Conservation (phyloP, 2,329 filamentous ascomycete genomes). For the Escovopsis sp. region DNA sequence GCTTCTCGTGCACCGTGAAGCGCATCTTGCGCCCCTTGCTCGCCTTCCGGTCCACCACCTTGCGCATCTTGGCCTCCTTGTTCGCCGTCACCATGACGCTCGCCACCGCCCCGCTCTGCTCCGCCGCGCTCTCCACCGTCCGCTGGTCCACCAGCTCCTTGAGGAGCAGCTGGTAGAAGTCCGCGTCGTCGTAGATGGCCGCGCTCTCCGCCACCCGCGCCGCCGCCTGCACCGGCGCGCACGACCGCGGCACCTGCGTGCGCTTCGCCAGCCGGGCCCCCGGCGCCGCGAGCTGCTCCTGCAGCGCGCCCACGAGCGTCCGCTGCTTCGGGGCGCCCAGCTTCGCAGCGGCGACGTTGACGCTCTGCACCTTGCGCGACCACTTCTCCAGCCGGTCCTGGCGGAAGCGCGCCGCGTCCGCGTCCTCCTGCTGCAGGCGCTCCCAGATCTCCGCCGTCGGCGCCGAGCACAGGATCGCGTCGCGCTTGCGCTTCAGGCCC, state of each 20-base stretch:
- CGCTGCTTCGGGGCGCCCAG: constrained; percentile 15
- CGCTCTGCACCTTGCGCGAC: constrained; percentile 53
- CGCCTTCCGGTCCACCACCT: constrained; percentile 80
- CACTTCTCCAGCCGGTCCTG: constrained; percentile 73
- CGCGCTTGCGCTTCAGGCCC: constrained; percentile 44
- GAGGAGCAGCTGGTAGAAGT: constrained; percentile 86
- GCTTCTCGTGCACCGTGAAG: constrained; percentile 90
- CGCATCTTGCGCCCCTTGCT: constrained; percentile 90
- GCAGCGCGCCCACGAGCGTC: constrained; percentile 49
- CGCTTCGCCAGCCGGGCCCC: constrained; percentile 52
- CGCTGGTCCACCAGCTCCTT: constrained; percentile 89
- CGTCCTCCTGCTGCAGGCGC: constrained; percentile 52
- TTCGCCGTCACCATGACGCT: constrained; percentile 51
- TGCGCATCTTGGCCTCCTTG: constrained; percentile 66
- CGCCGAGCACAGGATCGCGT: constrained; percentile 34
- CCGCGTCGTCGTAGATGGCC: constrained; percentile 76
- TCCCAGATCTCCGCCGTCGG: constrained; percentile 57
- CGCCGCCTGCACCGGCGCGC: constrained; percentile 54
- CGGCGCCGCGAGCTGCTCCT: constrained; percentile 50
- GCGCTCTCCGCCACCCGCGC: constrained; percentile 41
- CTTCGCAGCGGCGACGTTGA: constrained; percentile 23
- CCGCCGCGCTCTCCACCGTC: constrained; percentile 49
- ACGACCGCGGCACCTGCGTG: constrained; percentile 59
- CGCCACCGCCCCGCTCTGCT: constrained; percentile 29
- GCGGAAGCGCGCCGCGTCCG: constrained; percentile 42